phyloP scores from a whole-genome alignment of 1,284 basidiomycete species.

The Prillingera fragicola region DNA sequence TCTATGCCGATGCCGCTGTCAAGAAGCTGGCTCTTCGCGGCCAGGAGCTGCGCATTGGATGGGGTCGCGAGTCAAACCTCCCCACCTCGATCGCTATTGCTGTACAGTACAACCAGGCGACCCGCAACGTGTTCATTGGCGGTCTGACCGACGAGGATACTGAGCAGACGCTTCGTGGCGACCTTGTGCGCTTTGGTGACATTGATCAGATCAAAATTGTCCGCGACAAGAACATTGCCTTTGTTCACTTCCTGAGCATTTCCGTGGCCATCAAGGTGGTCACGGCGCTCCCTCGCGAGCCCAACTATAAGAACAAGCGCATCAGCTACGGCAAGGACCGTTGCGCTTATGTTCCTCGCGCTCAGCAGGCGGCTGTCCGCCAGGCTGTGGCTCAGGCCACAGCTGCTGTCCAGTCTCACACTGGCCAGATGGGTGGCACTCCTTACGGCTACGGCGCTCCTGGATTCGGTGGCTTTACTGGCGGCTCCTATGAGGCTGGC shows the following conservation, averaged over 20 bases:
- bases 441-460: conserved; percentile 17
- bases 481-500: conserved; percentile 2
- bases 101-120: conserved; percentile 82
- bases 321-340: conserved; percentile 92
- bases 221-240: conserved; percentile 93
- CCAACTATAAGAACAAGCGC: conserved; percentile 85
- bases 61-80: conserved; percentile 87
- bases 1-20: conserved; percentile 89
- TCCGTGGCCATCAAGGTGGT: conserved; percentile 89
- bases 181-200: conserved; percentile 76
- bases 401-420: conserved; percentile 49
- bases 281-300: conserved; percentile 77
- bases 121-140: conserved; percentile 87
- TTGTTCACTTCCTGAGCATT: conserved; percentile 93
- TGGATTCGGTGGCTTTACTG: conserved; percentile 25
- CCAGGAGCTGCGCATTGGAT: conserved; percentile 91
- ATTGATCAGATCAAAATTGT: conserved; percentile 99
- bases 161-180: conserved; percentile 81
- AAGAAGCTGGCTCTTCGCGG: conserved; percentile 85
- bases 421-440: conserved; percentile 34
- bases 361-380: conserved; percentile 49
- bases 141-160: conserved; percentile 80
- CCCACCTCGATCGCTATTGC: conserved; percentile 75
- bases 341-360: conserved; percentile 69
- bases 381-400: conserved; percentile 55